Evolutionary conservation across 805 yeast species (phyloP), one percentile per base, ranked within the genome.

Genomic region (Cyberlindnera sargentensis): DNA sequence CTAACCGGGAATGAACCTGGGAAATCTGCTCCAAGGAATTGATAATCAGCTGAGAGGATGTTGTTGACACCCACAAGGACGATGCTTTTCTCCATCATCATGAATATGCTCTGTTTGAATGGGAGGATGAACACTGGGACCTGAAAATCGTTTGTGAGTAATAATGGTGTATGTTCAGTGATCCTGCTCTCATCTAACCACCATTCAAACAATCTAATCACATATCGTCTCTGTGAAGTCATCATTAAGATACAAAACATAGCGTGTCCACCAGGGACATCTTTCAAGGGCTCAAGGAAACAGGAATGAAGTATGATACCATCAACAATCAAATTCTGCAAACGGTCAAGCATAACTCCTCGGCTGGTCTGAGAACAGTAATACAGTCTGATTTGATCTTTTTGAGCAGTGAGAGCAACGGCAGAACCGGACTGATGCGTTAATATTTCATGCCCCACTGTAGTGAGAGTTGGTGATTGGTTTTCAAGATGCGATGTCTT

Each of bases 31-130:
- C 45, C 42, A 2, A 48, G 43, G 44, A 73, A 71, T 27, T 63
- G 54, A 41, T 66, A 65, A 39, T 71, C 71, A 0, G 75, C 80
- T 4, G 78, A 71, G 23, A 72, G 54, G 3, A 76, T 68, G 39
- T 73, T 70, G 46, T 72, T 73, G 4, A 70, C 55, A 4, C 69
- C 63, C 2, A 73, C 60, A 0, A 71, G 45, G 4, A 63, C 52
- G 4, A 75, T 41, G 28, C 57, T 60, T 3, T 60, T 49, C 20
- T 64, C 62, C 41, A 58, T 54, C 6, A 73, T 65, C 45, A 71
- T 64, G 23, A 75, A 52, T 30, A 73, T 70, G 8, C 67, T 58
- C 11, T 62, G 58, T 6, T 63, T 56, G 24, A 71, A 54, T 0
- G 80, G 72, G 0, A 71, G 51, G 3, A 70, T 56, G 41, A 71